Percentiles rank a stretch among this genome's conserved stretches.
These are phyloP conservation scores for Pilasporangium apinafurcum DNA, from an alignment of 352 stramenopile species.

Conservation along the genomic window DNA sequence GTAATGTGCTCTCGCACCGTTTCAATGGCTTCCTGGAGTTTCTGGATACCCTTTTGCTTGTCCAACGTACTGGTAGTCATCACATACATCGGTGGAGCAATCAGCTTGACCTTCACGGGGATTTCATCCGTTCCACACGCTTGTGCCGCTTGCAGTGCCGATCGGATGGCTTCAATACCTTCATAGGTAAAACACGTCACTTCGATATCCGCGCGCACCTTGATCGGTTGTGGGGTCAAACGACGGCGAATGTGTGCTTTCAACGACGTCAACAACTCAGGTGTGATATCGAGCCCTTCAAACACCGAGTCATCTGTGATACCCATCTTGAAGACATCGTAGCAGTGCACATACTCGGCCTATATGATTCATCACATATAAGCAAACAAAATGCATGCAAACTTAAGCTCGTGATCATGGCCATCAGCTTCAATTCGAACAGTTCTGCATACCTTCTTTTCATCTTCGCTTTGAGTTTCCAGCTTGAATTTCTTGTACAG, in stretches of 20 bases:
- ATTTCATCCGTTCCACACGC: slow-evolving; percentile 84
- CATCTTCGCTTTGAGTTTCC: slow-evolving; percentile 65
- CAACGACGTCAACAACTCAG: slow-evolving; percentile 85
- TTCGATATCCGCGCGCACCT: slow-evolving; percentile 99
- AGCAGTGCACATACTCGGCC: slow-evolving; percentile 95
- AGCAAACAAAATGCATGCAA: background rate
- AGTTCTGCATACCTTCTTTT: slow-evolving; percentile 61
- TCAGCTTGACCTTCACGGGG: slow-evolving; percentile 98
- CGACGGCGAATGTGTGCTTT: slow-evolving; percentile 96
- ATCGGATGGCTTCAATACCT: slow-evolving; percentile 98
- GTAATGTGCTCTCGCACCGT: slow-evolving; percentile 92
- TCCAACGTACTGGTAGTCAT: slow-evolving; percentile 98
- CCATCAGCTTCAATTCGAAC: background rate
- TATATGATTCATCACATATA: slow-evolving; percentile 8
- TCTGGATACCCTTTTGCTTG: slow-evolving; percentile 96
- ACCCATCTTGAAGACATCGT: slow-evolving; percentile 98
- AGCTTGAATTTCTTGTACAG: slow-evolving; percentile 97
- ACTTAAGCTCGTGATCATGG: too few relatives aligned
- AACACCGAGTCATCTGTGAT: slow-evolving; percentile 90
- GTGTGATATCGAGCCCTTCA: slow-evolving; percentile 88
- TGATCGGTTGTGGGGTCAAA: slow-evolving; percentile 98
- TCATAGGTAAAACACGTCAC: slow-evolving; percentile 99
- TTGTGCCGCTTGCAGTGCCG: slow-evolving; percentile 91
- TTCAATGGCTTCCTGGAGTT: slow-evolving; percentile 95
- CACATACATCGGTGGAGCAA: slow-evolving; percentile 99